Evolutionary conservation across 2,329 filamentous ascomycete species (phyloP), one percentile per base, ranked within the genome.

Genomic region (Chaetoscypha palmicola): DNA sequence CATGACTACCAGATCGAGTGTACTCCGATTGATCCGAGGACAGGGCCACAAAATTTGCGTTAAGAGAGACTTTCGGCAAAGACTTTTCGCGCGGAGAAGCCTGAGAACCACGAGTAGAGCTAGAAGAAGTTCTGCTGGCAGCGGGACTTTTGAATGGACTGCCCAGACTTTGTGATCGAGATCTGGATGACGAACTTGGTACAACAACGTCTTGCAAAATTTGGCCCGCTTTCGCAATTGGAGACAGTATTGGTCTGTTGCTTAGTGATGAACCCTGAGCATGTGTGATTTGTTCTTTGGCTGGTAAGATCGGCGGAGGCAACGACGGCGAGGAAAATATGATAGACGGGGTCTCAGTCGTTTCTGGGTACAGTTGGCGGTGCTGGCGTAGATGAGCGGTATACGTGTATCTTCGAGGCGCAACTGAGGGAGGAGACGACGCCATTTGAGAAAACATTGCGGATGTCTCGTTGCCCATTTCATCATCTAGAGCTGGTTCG

Each of bases 111-210:
- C 46, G 41, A 32, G 39, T 24, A 31, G 50, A 21, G 37, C 49
- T 58, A 14, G 56, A 53, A 19, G 51, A 53, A 39, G 44, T 54
- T 41, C 53, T 48, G 20, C 56, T 56, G 21, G 50, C 42, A 19
- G 47, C 45, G 4, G 60, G 59, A 24, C 60, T 63, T 33, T 60
- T 61, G 41, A 63, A 63, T 3, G 60, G 60, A 21, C 60, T 62
- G 14, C 59, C 57, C 17, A 63, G 43, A 41, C 55, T 61, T 34
- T 60, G 53, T n/a, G 60, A 59, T 35, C 58, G 50, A 20, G 47
- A 52, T 50, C 59, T 53, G 21, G 58, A 47, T 19, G 58, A 58
- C 34, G 52, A 52, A n/a, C 54, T 54, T 23, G 58, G 59, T 12
- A 59, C 52, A 33, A 58, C 38, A 5, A 59, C 54, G 42, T 61